Base-by-base conservation (phyloP, 2,329 filamentous ascomycete species). In the Ophiostoma tasmaniense region DNA sequence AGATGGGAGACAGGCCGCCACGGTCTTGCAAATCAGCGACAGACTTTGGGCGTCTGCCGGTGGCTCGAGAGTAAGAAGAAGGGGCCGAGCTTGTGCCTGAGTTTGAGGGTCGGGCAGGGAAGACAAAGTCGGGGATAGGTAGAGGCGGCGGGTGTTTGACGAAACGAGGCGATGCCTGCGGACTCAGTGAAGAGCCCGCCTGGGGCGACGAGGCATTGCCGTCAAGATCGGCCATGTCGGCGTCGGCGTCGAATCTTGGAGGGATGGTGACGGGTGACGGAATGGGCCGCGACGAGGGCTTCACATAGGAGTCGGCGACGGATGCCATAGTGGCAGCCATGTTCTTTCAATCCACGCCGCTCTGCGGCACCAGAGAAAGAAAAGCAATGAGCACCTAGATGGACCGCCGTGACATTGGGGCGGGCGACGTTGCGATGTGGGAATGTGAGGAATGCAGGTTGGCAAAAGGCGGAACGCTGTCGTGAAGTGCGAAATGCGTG, bases 41-140 rank as follows among this genome's bases (percentile, higher is more conserved):
- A 1, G 85, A 87, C 73, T 81, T 79, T 68, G 84, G 84, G 59
- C 85, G 81, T 73, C 82, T 81, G 52, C 81, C 81, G 2, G 80
- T 80, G 0, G 81, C 77, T 71, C 84, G 79, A 10, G 84, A 81
- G 62, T 80, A 80, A 0, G 82, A 80, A 2, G 81, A 79, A 1
- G 83, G 80, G 3, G 82, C 80, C 1, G 83, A 81, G 25, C 80
- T 79, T 0, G 83, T 76, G 3, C 82, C 80, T 1, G 83, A 81
- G 22, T 80, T 79, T 0, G 83, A 76, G 8, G 82, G 78, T 64
- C 80, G 77, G 28, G 81, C 77, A 1, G 88, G 89, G 73, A 90
- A 90, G 69, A 87, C 82, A 74, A 90, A 90, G 6, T 83, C 83
- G 37, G 88, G 87, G 67, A 90, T 90, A 1, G 61, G 61, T 33